Conservation (phyloP, 2,329 filamentous ascomycete genomes). For the Gliomastix tumulicola region DNA sequence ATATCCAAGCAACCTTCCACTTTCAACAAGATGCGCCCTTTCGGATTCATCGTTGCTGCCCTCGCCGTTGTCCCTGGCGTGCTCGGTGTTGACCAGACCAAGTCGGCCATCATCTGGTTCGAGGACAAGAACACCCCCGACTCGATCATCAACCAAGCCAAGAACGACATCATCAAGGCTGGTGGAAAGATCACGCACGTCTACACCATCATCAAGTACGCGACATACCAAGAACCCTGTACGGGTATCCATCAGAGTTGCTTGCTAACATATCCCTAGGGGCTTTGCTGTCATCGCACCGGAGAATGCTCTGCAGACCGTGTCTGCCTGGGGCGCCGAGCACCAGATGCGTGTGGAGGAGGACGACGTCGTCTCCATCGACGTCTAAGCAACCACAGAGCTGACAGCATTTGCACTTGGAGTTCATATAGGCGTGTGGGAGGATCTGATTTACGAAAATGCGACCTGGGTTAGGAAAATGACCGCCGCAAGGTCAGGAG, state of each 20-base stretch:
- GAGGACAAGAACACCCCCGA: conserved; percentile 58
- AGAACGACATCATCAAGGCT: conserved; percentile 59
- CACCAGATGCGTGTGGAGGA: conserved; percentile 58
- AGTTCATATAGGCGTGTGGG: no score
- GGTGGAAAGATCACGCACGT: conserved; percentile 76
- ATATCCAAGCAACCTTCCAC: no score
- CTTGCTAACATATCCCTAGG: conserved; percentile 36
- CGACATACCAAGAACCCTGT: conserved; percentile 2
- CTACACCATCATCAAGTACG: conserved; percentile 63
- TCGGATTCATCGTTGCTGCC: conserved; percentile 43
- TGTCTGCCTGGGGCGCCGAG: conserved; percentile 53
- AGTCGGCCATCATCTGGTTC: conserved; percentile 74
- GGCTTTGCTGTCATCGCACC: conserved; percentile 73
- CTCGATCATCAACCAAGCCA: conserved; percentile 62
- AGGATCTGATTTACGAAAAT: no score
- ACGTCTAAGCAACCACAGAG: neutral
- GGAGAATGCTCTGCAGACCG: conserved; percentile 57
- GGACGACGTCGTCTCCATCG: conserved; percentile 58
- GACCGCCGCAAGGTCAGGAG: no score
- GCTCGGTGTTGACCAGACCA: conserved; percentile 57
- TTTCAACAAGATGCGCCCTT: conserved; percentile 51
- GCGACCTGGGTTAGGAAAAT: no score
- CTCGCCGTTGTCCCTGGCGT: conserved; percentile 52
- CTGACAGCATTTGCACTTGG: no score
- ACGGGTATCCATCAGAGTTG: no score